phyloP scores from a whole-genome alignment of 331 rosid genomes.

The Acacia pycnantha region DNA sequence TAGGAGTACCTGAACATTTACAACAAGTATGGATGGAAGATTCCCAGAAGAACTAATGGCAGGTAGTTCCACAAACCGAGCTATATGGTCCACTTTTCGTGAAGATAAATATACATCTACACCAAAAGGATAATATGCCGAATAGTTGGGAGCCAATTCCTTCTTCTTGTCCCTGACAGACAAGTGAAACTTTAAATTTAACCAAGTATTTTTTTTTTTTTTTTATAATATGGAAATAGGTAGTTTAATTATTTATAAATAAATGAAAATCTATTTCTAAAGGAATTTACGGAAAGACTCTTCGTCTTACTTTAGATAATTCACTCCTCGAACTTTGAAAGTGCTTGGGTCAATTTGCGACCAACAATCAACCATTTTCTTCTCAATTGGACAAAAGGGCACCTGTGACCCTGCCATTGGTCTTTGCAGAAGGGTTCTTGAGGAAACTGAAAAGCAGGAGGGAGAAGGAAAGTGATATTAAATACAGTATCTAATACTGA shows the following conservation, averaged over 20 bases:
- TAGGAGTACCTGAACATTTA: constrained; percentile 86
- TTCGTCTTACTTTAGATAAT: constrained; percentile 73
- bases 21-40: constrained; percentile 85
- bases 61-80: constrained; percentile 86
- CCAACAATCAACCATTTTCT: constrained; percentile 91
- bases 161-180: constrained; percentile 82
- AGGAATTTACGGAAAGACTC: constrained; percentile 21
- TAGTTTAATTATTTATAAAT: not conserved
- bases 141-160: constrained; percentile 64
- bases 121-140: constrained; percentile 96
- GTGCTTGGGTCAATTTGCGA: constrained; percentile 73
- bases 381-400: constrained; percentile 79
- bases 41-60: constrained; percentile 46
- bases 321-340: constrained; percentile 77
- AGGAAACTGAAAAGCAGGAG: constrained; percentile 67
- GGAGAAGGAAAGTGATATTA: not conserved
- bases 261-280: constrained; percentile 8
- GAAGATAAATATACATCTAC: constrained; percentile 91
- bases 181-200: constrained; percentile 20
- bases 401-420: constrained; percentile 96
- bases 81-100: constrained; percentile 80
- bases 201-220: not conserved
- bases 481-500: not conserved
- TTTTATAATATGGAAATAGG: not conserved
- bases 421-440: constrained; percentile 75